Conservation (phyloP, 306 rosid species). For the Dryas octopetala region DNA sequence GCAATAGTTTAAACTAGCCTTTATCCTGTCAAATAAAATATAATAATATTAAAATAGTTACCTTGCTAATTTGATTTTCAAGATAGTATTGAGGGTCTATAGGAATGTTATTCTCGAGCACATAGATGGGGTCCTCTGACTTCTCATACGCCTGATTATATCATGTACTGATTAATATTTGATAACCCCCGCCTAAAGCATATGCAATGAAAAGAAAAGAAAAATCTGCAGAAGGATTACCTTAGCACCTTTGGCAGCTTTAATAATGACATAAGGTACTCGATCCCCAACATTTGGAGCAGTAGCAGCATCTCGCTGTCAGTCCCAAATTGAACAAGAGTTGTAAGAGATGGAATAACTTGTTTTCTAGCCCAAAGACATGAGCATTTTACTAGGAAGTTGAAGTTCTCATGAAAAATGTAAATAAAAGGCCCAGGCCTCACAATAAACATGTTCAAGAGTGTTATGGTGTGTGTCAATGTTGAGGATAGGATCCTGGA, state of each 20-base stretch:
- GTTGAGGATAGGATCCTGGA: too few species aligned
- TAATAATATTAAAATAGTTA: background rate
- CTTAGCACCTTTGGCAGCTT: conserved; percentile 98
- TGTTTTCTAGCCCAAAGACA: background rate
- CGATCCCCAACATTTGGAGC: conserved; percentile 99
- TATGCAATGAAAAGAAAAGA: background rate
- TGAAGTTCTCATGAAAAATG: background rate
- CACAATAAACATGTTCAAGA: too few species aligned
- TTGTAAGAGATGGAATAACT: background rate
- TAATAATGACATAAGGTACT: conserved; percentile 89
- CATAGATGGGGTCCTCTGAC: conserved; percentile 98
- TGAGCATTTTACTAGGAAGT: background rate
- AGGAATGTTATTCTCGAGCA: conserved; percentile 91
- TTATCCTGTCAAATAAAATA: background rate
- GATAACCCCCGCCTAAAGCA: conserved; percentile 21
- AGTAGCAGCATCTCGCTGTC: conserved; percentile 95
- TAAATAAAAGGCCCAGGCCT: background rate
- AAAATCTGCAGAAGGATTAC: conserved; percentile 36
- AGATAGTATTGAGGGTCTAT: conserved; percentile 98
- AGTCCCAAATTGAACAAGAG: conserved; percentile 27
- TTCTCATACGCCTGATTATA: conserved; percentile 81
- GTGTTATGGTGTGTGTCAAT: too few species aligned
- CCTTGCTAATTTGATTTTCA: conserved; percentile 81
- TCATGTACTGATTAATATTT: conserved; percentile 23
- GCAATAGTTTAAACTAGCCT: conserved; percentile 18